Percentiles rank a stretch among this genome's conserved stretches.
These are phyloP conservation scores for Pochonia chlamydosporia DNA, from an alignment of 2,329 filamentous ascomycete genomes.

Conservation along the genomic window DNA sequence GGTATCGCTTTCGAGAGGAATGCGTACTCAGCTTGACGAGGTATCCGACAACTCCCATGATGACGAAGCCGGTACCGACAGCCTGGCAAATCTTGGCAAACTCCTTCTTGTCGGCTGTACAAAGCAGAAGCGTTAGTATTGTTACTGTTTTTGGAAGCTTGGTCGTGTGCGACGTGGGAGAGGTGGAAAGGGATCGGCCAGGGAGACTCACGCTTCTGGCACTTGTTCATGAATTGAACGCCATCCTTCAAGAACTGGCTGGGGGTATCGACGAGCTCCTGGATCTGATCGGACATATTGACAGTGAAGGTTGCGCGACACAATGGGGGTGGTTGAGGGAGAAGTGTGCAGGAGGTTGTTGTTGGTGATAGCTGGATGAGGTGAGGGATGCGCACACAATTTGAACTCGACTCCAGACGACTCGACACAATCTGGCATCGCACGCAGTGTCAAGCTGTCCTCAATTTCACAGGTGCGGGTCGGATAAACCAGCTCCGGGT, in stretches of 20 bases:
- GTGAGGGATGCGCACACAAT: neutral
- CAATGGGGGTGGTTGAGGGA: neutral
- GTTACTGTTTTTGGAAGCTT: too few relatives aligned
- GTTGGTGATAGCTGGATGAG: neutral
- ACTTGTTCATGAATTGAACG: slow-evolving; percentile 56
- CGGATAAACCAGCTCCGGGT: slow-evolving; percentile 4
- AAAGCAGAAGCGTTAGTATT: neutral
- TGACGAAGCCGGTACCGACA: slow-evolving; percentile 63
- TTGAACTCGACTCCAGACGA: too few relatives aligned
- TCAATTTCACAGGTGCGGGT: slow-evolving; percentile 2
- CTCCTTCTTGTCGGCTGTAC: slow-evolving; percentile 34
- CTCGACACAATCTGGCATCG: too few relatives aligned
- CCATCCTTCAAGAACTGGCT: slow-evolving; percentile 58
- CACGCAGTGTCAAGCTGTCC: slow-evolving; percentile 7
- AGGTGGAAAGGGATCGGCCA: neutral
- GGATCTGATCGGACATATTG: slow-evolving; percentile 61
- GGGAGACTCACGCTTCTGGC: slow-evolving; percentile 55
- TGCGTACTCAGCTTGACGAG: slow-evolving; percentile 62
- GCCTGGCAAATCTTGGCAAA: slow-evolving; percentile 46
- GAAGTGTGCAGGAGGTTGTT: neutral
- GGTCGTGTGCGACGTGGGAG: slow-evolving; percentile 6
- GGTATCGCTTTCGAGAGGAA: neutral
- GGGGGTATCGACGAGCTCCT: slow-evolving; percentile 65
- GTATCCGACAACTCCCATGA: slow-evolving; percentile 67
- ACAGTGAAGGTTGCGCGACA: neutral